Base-by-base conservation (phyloP, 1,139 yeast species). In the Lodderomyces beijingensis region DNA sequence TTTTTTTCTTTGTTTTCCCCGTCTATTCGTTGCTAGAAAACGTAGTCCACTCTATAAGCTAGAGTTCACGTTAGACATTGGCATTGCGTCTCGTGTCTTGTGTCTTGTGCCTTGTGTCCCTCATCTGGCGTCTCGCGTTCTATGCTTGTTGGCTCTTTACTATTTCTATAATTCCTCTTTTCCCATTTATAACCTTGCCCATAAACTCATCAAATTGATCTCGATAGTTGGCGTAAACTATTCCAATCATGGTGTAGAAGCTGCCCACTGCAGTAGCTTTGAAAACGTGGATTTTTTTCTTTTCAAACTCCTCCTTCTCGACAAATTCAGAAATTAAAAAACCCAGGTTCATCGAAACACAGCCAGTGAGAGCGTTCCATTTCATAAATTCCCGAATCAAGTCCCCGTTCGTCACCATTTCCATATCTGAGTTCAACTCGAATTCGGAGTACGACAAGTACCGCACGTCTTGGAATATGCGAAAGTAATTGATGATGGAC, bases 241-340 rank as follows among this genome's bases (percentile, higher is more conserved):
- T 20, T 1, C 74, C 74, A 5, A 67, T 41, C 55, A 68, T 44
- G 3, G 69, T 59, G 39, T 60, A 60, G 37, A 68, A 67, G 30
- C 68, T 55, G 5, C 65, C 69, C 5, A 65, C 46, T 18, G 56
- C 40, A 0, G 70, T 50, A 8, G 46, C 41, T 16, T 58, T 56
- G 16, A 43, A 40, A 2, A 66, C 50, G 16, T 28, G 34, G 4
- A 29, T 19, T 28, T 42, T 39, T 26, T 35, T 40, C 4, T 24
- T 30, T 9, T 37, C 25, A 25, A 40, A 42, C 12, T 40, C 43
- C 5, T 41, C 43, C 5, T 16, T 10, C 3, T 30, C 9, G 17
- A 35, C 11, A 11, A 15, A 3, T 18, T 28, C 27, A 23, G 19
- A 23, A 3, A 27, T 27, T 11, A 40, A 28, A 11, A 36, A 32